Percentiles rank a stretch among this genome's conserved stretches.
Conservation (phyloP, 768 basidiomycete species). For the Hypholoma fasciculare region DNA sequence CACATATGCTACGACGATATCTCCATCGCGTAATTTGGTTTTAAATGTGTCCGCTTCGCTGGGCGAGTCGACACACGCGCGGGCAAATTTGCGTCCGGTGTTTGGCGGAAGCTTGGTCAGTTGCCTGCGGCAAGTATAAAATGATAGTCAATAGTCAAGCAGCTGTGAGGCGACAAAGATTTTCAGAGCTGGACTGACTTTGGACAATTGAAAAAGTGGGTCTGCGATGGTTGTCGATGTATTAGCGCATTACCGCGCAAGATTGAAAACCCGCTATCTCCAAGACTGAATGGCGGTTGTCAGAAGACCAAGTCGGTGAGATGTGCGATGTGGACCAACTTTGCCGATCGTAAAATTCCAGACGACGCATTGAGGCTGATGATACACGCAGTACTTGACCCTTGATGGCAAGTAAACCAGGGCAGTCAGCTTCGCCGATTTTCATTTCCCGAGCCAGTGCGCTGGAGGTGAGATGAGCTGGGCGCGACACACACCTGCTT, state of each 20-base stretch:
- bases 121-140: constrained; percentile 33
- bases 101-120: constrained; percentile 53
- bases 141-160: constrained; percentile 3
- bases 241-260: constrained; percentile 67
- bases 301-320: neutral
- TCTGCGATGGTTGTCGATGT: constrained; percentile 49
- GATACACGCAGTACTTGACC: constrained; percentile 84
- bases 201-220: constrained; percentile 59
- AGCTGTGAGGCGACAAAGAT: neutral
- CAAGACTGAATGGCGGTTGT: constrained; percentile 45
- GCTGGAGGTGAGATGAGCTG: neutral
- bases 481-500: constrained; percentile 52
- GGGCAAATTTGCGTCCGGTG: constrained; percentile 38
- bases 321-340: constrained; percentile 44
- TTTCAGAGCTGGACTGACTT: constrained; percentile 31
- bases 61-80: constrained; percentile 56
- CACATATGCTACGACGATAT: constrained; percentile 53
- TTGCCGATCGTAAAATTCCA: constrained; percentile 74
- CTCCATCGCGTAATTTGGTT: constrained; percentile 47
- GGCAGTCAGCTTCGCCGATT: neutral
- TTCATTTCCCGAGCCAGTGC: neutral
- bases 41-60: constrained; percentile 46
- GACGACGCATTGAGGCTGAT: constrained; percentile 74
- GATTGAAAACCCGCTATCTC: constrained; percentile 78
- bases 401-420: constrained; percentile 34